Percentiles rank a stretch among this genome's conserved stretches.
phyloP scores from a whole-genome alignment of 2,329 filamentous ascomycete genomes.

The Ceratocystis destructans region DNA sequence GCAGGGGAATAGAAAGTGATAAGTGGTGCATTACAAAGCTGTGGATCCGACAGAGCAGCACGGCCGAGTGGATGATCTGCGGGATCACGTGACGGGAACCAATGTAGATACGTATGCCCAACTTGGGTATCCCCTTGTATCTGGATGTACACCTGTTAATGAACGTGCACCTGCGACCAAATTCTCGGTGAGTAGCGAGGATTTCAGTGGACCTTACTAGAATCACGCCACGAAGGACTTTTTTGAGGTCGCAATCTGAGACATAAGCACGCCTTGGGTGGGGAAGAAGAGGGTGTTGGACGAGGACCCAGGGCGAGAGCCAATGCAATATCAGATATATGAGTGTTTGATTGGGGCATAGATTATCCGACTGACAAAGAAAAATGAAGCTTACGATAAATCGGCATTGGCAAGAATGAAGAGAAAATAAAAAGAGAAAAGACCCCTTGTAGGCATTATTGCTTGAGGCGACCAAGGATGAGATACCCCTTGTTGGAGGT shows the following conservation, averaged over 20 bases:
- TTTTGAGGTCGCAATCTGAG: neutral
- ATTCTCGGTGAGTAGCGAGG: slow-evolving; percentile 3
- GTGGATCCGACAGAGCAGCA: neutral
- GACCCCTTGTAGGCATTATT: neutral
- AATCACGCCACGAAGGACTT: neutral
- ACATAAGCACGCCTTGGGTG: neutral
- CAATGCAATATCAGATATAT: neutral
- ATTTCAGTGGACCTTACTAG: slow-evolving; percentile 5
- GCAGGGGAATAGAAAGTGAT: neutral
- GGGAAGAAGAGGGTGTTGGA: neutral
- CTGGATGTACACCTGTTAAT: neutral
- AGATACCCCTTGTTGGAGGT: no score
- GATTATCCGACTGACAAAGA: neutral
- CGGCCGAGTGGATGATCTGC: neutral
- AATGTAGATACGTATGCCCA: neutral
- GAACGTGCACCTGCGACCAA: neutral
- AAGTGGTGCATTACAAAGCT: neutral
- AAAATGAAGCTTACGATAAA: neutral
- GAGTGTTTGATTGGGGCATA: neutral
- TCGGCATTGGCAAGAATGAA: neutral
- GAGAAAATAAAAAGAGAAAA: neutral
- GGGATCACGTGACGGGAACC: neutral
- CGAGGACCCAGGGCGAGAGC: neutral
- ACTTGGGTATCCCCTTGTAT: neutral
- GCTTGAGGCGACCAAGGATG: neutral